A percentile compares a stretch with the other conserved stretches of the same genome.
Evolutionary conservation across 345 rosid species (phyloP).

Genomic region (Eucalyptus brandiana): DNA sequence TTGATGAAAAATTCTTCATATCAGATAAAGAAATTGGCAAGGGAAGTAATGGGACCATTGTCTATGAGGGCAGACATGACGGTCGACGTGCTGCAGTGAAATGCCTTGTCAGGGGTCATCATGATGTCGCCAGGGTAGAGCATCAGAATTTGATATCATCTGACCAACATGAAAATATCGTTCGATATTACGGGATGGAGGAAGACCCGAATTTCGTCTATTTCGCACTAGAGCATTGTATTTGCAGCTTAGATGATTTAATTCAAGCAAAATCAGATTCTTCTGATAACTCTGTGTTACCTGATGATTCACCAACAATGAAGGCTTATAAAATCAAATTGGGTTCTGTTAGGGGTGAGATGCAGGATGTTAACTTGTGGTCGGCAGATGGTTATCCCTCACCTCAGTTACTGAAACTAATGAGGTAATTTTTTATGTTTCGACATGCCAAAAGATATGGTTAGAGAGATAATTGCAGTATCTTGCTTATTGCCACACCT

Average conservation of each 20-base stretch:
- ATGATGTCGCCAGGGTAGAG: slow-evolving; percentile 66
- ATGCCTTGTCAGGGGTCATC: slow-evolving; percentile 67
- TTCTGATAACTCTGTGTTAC: not conserved
- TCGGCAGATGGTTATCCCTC: slow-evolving; percentile 56
- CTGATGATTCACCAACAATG: slow-evolving; percentile 9
- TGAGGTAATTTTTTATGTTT: slow-evolving; percentile 43
- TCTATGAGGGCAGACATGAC: slow-evolving; percentile 72
- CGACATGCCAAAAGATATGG: not conserved
- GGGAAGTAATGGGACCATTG: slow-evolving; percentile 86
- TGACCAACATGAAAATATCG: slow-evolving; percentile 69
- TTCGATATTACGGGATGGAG: slow-evolving; percentile 91
- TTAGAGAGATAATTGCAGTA: not conserved
- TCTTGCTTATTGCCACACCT: not conserved
- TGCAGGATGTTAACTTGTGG: slow-evolving; percentile 31
- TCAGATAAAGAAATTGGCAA: slow-evolving; percentile 65
- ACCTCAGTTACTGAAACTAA: slow-evolving; percentile 37
- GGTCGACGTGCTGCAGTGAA: slow-evolving; percentile 86
- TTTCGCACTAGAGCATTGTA: no score
- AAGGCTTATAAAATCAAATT: slow-evolving; percentile 19
- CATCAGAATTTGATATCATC: slow-evolving; percentile 77
- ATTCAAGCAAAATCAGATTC: not conserved
- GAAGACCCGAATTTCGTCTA: slow-evolving; percentile 25
- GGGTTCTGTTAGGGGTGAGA: slow-evolving; percentile 17
- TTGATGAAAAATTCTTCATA: slow-evolving; percentile 52
- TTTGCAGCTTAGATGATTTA: no score